Base-by-base conservation (phyloP, 2,329 filamentous ascomycete species). In the Hypoxylon rubiginosum region DNA sequence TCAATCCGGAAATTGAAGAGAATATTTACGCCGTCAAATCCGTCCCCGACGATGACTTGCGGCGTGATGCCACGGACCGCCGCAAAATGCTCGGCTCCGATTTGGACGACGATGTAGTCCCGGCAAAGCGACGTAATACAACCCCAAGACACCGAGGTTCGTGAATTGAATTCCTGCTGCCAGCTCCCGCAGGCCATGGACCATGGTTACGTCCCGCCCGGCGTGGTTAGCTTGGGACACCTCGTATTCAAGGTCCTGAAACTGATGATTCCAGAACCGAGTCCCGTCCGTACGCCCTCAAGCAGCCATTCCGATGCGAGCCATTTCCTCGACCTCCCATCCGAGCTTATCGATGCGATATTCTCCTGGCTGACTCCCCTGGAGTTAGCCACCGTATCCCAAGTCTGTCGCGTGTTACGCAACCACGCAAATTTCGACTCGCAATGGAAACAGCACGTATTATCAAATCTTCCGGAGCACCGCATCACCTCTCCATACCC, bases 291-390 rank as follows among this genome's bases (percentile, higher is more conserved):
- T 51, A 46, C 66, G 24, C 61, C 58, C 50, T 58, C 58, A 11
- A 58, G 57, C 9, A 53, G 45, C 15, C 43, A 39, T 39, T 32
- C 57, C 21, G 28, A 61, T 41, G 17, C 19, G 21, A 50, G 21
- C n/a, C 57, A 64, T 39, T 72, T 92, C 7, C 76, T 88, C 30
- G 75, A 79, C 19, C 84, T 97, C 0, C 94, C 94, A 0, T 79
- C 88, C 11, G 94, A 97, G 77, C 83, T 97, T 8, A 82, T 97
- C 32, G 86, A 91, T 70, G 81, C 86, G n/a, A 89, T 97, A 50
- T 81, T 97, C 13, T 82, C 83, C 34, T 89, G 87, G 73, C 84
- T 97, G 4, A 79, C 86, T 0, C 85, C 92, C 0, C 70, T 82
- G 41, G 90, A 94, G 62, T 86, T 97, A 10, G 84, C 84, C 26